Evolutionary conservation across 129 eudicot species (phyloP).

Genomic region (Apium graveolens): DNA sequence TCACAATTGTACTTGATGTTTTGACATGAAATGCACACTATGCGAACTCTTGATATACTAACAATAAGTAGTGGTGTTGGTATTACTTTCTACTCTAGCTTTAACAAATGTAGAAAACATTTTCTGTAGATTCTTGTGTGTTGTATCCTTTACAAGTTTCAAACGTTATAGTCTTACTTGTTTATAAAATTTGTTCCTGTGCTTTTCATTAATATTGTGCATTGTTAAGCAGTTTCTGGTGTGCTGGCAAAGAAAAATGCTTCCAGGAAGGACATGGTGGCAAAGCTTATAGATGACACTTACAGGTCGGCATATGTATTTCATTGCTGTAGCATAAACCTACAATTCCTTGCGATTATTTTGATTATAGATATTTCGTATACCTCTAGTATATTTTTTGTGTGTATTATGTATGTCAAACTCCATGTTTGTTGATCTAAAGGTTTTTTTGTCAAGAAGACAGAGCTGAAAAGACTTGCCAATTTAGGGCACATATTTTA

Average conservation of each 20-base stretch:
- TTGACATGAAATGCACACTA: not conserved
- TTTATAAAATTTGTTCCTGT: not conserved
- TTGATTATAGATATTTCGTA: not conserved
- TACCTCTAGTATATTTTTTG: not conserved
- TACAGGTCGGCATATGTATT: conserved; percentile 55
- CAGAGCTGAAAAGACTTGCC: not conserved
- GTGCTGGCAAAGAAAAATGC: conserved; percentile 66
- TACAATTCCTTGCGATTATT: not conserved
- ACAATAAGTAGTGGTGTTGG: not conserved
- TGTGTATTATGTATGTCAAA: not conserved
- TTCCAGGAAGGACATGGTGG: conserved; percentile 70
- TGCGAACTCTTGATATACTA: not conserved
- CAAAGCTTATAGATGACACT: conserved; percentile 78
- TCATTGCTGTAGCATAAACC: not conserved
- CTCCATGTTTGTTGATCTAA: not conserved
- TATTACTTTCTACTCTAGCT: not conserved
- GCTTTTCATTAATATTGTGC: not conserved
- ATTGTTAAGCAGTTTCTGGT: conserved; percentile 55
- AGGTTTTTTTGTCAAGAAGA: not conserved
- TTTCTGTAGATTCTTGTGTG: not conserved
- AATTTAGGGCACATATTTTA: not conserved
- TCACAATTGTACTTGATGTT: not conserved
- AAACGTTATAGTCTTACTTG: not conserved
- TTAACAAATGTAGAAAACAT: not conserved
- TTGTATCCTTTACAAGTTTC: not conserved